A percentile compares a stretch with the other conserved stretches of the same genome.
Conservation (phyloP, 495 filamentous ascomycete species). For the Xylaria cubensis region DNA sequence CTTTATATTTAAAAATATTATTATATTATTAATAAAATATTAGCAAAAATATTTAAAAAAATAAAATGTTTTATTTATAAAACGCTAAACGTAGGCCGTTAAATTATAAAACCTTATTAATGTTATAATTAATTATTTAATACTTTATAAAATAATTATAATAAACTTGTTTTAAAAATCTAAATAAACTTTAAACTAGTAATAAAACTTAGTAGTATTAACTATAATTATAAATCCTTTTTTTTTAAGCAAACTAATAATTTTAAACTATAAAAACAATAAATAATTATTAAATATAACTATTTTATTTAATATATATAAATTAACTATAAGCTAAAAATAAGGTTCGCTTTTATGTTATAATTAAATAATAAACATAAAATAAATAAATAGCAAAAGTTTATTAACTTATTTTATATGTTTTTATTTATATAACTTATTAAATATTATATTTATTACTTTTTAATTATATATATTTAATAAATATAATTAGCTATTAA, state of each 20-base stretch:
- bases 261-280: no score
- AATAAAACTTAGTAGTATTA: background rate
- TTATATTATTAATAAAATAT: background rate
- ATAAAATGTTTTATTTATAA: background rate
- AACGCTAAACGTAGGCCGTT: background rate
- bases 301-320: no score
- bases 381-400: background rate
- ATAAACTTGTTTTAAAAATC: background rate
- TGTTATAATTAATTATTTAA: background rate
- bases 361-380: background rate
- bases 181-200: background rate
- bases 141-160: background rate
- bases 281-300: no score
- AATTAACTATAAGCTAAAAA: no score
- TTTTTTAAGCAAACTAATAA: background rate
- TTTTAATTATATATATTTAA: background rate
- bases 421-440: background rate
- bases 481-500: background rate
- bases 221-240: background rate
- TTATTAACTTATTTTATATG: background rate
- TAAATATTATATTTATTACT: background rate
- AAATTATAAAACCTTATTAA: background rate
- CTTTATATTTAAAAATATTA: background rate
- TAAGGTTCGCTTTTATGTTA: no score
- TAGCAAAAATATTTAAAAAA: background rate